Evolutionary conservation across 2,329 filamentous ascomycete genomes (phyloP), one percentile per base, ranked within the genome.

Genomic region (Xylaria sp.): DNA sequence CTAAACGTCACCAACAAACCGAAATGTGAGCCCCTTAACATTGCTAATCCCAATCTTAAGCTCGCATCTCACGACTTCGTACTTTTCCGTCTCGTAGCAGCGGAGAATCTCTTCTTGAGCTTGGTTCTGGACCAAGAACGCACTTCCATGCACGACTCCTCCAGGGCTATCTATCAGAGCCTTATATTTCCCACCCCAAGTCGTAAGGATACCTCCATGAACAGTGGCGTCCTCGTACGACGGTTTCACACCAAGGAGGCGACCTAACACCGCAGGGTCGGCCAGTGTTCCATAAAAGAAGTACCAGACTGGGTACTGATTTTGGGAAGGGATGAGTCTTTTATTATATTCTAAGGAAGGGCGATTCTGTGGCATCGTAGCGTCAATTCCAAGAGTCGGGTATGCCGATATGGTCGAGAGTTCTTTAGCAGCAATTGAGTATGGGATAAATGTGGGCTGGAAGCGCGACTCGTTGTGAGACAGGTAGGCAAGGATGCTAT

Each of bases 241-340:
- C 6, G 65, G 60, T 1, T 47, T 47, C 6, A 64, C n/a, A 1
- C 61, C 55, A 6, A 81, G 68, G 0, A 81, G 74, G 17, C 74
- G 70, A 9, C 59, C 61, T 1, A 82, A 75, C 5, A 79, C 64
- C 0, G 58, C 62, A 0, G 73, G 57, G 10, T 80, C 73, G 1
- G 72, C 76, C 2, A 82, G 73, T 0, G 77, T 81, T 13, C 80
- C 79, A 66, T 82, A 82, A 67, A 82, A 81, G 71, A 82, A 82
- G 66, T 82, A 82, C 75, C 76, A 81, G 0, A 83, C 78, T 0
- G 73, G 75, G 45, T 68, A 72, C 49, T 73, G 50, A 31, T 54
- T 45, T 42, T 67, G 69, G 3, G 62, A 29, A 1, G 68, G 71
- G 5, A 25, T 39, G 9, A 49, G 38, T 10, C 15, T 17, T 1